phyloP scores from a whole-genome alignment of 345 rosid species.

The Eucalyptus pauciflora region DNA sequence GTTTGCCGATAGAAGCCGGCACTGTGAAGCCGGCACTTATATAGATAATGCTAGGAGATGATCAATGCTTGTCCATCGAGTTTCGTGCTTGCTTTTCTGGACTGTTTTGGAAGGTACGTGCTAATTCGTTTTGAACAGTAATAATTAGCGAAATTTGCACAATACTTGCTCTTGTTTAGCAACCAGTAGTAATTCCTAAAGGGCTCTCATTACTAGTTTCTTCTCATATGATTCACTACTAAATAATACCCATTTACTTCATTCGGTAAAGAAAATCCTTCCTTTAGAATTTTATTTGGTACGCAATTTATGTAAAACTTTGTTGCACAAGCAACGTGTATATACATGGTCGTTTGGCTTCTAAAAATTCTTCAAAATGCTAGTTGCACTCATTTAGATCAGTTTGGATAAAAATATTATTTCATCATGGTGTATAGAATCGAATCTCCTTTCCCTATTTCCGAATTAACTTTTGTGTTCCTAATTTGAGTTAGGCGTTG shows the following conservation, averaged over 20 bases:
- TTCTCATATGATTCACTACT: too few species aligned
- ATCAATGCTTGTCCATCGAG: not conserved
- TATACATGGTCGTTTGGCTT: not conserved
- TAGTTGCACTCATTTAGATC: not conserved
- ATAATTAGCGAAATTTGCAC: not conserved
- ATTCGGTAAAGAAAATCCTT: not conserved
- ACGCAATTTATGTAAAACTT: not conserved
- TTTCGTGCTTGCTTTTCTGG: not conserved
- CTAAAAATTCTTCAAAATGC: not conserved
- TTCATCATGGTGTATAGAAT: not conserved
- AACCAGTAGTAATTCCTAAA: too few species aligned
- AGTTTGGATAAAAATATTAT: not conserved
- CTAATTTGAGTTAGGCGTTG: too few species aligned
- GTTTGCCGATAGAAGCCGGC: not conserved
- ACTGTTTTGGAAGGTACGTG: not conserved
- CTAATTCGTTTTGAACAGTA: not conserved
- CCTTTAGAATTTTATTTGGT: not conserved
- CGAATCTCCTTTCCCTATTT: too few species aligned
- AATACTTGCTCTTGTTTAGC: not conserved
- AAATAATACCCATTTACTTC: too few species aligned
- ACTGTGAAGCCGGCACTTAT: not conserved
- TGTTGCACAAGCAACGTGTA: not conserved
- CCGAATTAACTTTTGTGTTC: too few species aligned
- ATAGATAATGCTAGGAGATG: not conserved
- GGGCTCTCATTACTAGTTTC: too few species aligned